phyloP scores from a whole-genome alignment of 2,329 filamentous ascomycete genomes.

The Cordyceps fumosorosea region DNA sequence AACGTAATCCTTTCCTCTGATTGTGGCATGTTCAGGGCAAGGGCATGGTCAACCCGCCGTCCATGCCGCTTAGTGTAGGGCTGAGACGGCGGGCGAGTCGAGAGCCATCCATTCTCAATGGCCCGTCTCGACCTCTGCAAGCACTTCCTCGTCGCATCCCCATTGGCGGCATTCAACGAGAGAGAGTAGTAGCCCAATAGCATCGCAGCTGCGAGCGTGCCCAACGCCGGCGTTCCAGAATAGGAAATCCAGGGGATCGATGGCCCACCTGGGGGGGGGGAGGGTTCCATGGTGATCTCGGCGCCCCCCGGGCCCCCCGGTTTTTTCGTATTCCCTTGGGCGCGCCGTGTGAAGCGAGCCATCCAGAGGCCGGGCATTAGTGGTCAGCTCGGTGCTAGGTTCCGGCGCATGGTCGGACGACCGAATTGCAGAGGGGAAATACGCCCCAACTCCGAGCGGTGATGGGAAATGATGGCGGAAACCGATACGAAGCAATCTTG shows the following conservation, averaged over 20 bases:
- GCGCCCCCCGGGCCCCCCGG: not conserved
- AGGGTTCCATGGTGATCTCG: not conserved
- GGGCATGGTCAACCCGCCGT: not conserved
- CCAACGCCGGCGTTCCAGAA: not conserved
- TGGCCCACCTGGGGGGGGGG: not conserved
- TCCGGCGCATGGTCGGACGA: not conserved
- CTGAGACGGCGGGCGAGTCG: not conserved
- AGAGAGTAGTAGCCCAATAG: not conserved
- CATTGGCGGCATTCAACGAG: not conserved
- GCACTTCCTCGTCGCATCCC: not conserved
- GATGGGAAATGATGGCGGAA: not conserved
- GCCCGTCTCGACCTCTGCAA: not conserved
- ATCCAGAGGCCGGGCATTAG: not conserved
- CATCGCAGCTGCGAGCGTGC: not conserved
- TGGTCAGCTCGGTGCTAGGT: constrained; percentile 2
- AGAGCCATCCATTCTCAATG: too few species aligned
- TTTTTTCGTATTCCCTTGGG: not conserved
- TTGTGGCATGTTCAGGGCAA: not conserved
- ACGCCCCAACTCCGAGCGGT: not conserved
- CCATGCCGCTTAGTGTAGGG: not conserved
- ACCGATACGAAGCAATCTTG: not conserved
- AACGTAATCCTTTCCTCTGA: not conserved
- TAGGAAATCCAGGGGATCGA: not conserved
- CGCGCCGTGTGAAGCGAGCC: not conserved
- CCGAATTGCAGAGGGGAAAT: constrained; percentile 1